A percentile compares a stretch with the other conserved stretches of the same genome.
Evolutionary conservation across 768 basidiomycete species (phyloP).

Genomic region (Termitomyces sp.): DNA sequence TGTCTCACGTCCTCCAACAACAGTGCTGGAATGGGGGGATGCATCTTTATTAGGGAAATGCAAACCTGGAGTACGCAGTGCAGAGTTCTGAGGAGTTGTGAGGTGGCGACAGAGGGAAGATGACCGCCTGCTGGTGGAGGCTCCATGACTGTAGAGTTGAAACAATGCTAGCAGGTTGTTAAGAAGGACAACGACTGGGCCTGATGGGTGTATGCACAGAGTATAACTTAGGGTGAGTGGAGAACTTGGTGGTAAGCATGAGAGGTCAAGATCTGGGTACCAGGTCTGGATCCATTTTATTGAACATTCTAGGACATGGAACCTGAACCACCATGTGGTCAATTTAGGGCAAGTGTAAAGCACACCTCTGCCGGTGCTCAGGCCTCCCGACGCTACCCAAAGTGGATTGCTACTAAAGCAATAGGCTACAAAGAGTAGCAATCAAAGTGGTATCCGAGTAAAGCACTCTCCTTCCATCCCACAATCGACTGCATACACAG

Average conservation of each 20-base stretch:
- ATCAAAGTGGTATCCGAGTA: no score
- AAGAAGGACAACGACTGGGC: not conserved
- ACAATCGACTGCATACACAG: no score
- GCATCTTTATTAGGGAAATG: conserved; percentile 63
- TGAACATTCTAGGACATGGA: not conserved
- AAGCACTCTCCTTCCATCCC: no score
- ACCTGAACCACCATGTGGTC: no score
- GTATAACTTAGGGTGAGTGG: conserved; percentile 16
- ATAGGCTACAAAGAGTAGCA: no score
- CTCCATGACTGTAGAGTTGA: conserved; percentile 49
- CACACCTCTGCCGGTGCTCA: no score
- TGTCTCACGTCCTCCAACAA: conserved; percentile 52
- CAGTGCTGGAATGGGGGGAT: conserved; percentile 32
- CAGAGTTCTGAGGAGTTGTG: conserved; percentile 51
- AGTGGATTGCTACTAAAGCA: no score
- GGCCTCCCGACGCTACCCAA: no score
- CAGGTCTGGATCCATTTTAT: conserved; percentile 5
- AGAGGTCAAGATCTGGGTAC: conserved; percentile 39
- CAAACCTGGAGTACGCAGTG: conserved; percentile 68
- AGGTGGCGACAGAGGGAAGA: conserved; percentile 65
- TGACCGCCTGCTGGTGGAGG: conserved; percentile 80
- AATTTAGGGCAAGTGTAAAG: no score
- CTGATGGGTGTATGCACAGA: conserved; percentile 10
- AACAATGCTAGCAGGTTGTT: conserved; percentile 25
- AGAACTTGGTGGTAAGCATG: conserved; percentile 32